Evolutionary conservation across 1,139 yeast genomes (phyloP).

Genomic region (Nakaseomyces glabratus): DNA sequence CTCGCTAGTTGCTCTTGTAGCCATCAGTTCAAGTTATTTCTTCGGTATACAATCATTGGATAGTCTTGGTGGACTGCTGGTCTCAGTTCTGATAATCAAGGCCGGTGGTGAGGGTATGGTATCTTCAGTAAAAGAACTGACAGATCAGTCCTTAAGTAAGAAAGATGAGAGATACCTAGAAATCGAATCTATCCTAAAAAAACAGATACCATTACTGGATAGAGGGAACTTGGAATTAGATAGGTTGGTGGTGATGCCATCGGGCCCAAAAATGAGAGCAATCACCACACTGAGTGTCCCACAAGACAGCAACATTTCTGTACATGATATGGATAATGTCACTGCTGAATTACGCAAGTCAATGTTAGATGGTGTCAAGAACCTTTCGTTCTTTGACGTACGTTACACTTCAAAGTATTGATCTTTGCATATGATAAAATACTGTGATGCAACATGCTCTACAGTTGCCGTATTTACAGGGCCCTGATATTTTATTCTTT

Average conservation of each 20-base stretch:
- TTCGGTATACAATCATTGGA: conserved; percentile 77
- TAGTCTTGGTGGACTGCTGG: conserved; percentile 82
- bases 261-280: conserved; percentile 50
- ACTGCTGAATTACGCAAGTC: not conserved
- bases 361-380: conserved; percentile 1
- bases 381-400: conserved; percentile 3
- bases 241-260: conserved; percentile 48
- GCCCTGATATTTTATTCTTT: too few relatives aligned
- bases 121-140: conserved; percentile 62
- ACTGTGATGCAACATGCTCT: too few relatives aligned
- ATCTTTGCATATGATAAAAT: too few relatives aligned
- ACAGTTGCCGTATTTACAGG: too few relatives aligned
- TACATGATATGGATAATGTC: not conserved
- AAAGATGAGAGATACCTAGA: conserved; percentile 36
- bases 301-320: not conserved
- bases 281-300: not conserved
- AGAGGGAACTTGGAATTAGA: conserved; percentile 29
- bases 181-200: conserved; percentile 34
- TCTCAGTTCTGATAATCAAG: conserved; percentile 66
- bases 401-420: not conserved
- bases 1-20: conserved; percentile 78
- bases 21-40: conserved; percentile 78
- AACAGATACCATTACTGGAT: conserved; percentile 21
- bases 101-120: conserved; percentile 77
- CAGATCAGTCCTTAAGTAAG: conserved; percentile 47